Base-by-base conservation (phyloP, 371 early-diverging fungal genomes). In the Mortierella sp. region DNA sequence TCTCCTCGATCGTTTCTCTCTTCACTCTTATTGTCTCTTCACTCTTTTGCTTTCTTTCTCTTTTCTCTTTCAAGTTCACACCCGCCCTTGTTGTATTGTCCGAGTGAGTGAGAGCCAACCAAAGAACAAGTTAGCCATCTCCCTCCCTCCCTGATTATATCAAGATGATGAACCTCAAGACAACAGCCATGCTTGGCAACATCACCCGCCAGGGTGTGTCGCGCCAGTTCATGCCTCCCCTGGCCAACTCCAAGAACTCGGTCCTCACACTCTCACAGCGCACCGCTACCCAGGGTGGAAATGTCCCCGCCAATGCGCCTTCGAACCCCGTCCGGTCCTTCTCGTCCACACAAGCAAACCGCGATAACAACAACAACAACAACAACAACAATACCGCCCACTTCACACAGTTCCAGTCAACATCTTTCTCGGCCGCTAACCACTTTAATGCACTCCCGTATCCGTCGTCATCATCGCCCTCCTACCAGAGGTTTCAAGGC, bases 81-180 rank as follows among this genome's bases (percentile, higher is more conserved):
- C n/a, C 45, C 45, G 3, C 19, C 16, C 45, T 16, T n/a, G n/a
- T n/a, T n/a, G n/a, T n/a, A n/a, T n/a, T n/a, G n/a, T n/a, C n/a
- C n/a, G n/a, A n/a, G n/a, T n/a, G n/a, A n/a, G n/a, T n/a, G n/a
- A n/a, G n/a, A n/a, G n/a, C n/a, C 7, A 39, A 39, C 39, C 7
- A 7, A 39, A 39, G 39, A 39, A 39, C 39, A 39, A 39, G 39
- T 14, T 18, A 9, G 4, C 47, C 23, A 27, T 39, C 26, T 56
- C 16, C n/a, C 8, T 46, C 30, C 2, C 45, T 10, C 28, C 24
- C 28, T 3, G 10, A n/a, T 47, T 57, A 7, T 27, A 34, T 18
- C 38, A 59, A 45, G 26, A 76, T 76, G 70, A 76, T 76, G 63
- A 69, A 76, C 56, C 62, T 76, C 59, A 76, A 76, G 66, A 62